Evolutionary conservation across 202 grass and related monocot genomes (phyloP), one percentile per base, ranked within the genome.

Genomic region (Setaria viridis): DNA sequence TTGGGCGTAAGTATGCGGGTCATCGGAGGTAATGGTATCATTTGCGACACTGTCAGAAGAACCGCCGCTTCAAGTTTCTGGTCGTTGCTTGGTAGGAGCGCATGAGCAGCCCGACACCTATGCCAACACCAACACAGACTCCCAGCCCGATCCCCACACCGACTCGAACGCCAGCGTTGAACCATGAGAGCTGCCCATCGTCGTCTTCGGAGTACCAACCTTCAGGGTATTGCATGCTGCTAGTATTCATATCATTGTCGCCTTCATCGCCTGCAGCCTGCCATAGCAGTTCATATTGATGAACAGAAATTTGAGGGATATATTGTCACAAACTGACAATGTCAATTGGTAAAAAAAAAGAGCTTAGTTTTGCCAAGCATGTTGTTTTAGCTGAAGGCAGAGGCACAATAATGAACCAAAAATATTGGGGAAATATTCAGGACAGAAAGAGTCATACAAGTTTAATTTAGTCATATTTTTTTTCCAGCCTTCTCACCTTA

Each of bases 141-240:
- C 91, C 96, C 68, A 99, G 70, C 43, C 96, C 96, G 47, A 99
- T 95, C 42, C 93, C 96, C 25, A 99, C 91, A 0, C 96, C 96
- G 1, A 99, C 96, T 87, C 96, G 89, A 78, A 99, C 93, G 56
- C 96, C 96, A 34, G 97, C 92, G 6, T 99, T 99, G 87, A 99
- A 99, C 97, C 97, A 99, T 54, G 97, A 78, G 25, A 99, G 87
- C 34, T 96, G 93, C 12, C 97, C 93, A 7, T 93, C 92, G 3
- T 94, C 77, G 0, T 96, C 91, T 0, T 95, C 58, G 4, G 37
- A 76, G 82, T 92, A 99, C 90, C 85, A 98, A 47, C 64, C 85
- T 87, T 94, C 91, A 41, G 93, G 93, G 69, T 95, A 81, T 34
- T 88, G 89, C 76, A 86, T 88, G 77, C 72, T 89, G 50, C 70